phyloP scores from a whole-genome alignment of 192 early-diverging fungal genomes.

The Helicostylum pulchrum region DNA sequence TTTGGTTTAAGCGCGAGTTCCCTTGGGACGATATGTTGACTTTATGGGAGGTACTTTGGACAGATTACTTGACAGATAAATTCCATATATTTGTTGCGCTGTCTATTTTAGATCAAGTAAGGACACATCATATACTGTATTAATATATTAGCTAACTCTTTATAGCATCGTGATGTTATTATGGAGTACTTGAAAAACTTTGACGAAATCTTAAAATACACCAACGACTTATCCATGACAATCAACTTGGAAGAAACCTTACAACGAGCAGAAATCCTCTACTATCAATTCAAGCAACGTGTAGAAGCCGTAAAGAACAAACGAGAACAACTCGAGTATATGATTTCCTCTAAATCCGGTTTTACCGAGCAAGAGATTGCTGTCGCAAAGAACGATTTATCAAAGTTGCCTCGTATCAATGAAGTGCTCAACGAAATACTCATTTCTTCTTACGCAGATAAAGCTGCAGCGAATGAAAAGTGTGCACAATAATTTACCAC shows the following conservation, averaged over 20 bases:
- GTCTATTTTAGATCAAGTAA: conserved; percentile 82
- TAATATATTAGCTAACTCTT: neutral
- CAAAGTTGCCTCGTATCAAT: neutral
- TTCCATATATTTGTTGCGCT: conserved; percentile 94
- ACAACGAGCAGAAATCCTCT: conserved; percentile 74
- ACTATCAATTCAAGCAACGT: conserved; percentile 55
- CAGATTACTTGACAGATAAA: conserved; percentile 68
- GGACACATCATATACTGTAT: too few species aligned
- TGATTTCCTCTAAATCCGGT: neutral
- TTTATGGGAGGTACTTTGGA: conserved; percentile 90
- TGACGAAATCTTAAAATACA: conserved; percentile 93
- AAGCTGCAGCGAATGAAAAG: too few species aligned
- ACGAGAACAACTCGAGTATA: neutral
- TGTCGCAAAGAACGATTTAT: neutral
- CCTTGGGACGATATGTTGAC: conserved; percentile 75
- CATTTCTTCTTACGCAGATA: neutral
- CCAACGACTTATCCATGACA: conserved; percentile 80
- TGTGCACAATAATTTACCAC: too few species aligned
- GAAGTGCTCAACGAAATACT: neutral
- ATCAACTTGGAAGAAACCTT: conserved; percentile 75
- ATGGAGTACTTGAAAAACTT: conserved; percentile 78
- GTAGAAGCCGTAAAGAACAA: conserved; percentile 46
- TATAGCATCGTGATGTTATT: conserved; percentile 66
- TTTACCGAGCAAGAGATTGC: neutral
- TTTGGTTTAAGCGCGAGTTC: conserved; percentile 98